Base-by-base conservation (phyloP, 208 protist genomes). In the Crithidia brevicula region DNA sequence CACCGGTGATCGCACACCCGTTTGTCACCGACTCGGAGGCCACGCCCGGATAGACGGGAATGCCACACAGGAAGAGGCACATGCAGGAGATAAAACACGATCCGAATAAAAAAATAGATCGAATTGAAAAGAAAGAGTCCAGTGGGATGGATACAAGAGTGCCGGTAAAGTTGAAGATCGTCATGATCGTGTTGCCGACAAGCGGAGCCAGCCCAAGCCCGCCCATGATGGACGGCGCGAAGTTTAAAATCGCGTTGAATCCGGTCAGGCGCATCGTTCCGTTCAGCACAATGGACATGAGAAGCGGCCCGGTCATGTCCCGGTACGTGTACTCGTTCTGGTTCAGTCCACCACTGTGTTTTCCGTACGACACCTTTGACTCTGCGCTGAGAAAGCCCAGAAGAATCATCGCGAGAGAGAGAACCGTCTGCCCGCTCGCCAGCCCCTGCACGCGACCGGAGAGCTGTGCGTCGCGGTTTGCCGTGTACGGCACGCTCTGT, bases 221-320 rank as follows among this genome's bases (percentile, higher is more conserved):
- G 22, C 53, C 45, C 68, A 77, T 87, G 51, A 91, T 83, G 31
- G 53, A 80, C 4, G 81, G 81, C 2, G 78, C 81, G 58, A 88
- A 91, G 66, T 82, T 85, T 78, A 85, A 77, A 16, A 86, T 70
- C 4, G 85, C 80, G 68, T 85, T 85, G 25, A 91, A 88, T 13
- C 85, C 85, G 22, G 85, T 91, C 42, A 91, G 66, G 38, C 88
- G 85, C 34, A 78, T 60, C 27, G 85, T 74, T 18, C 66, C 69
- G 11, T 77, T 69, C 23, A 81, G 47, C 1, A 65, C 47, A 1
- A 80, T 34, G 22, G 61, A 73, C 38, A 91, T 75, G 45, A 75
- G 23, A 31, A 86, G 56, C 2, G 62, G 69, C 18, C 52, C 42
- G 18, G 61, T 64, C 79, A 86, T 83, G 42, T 79, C 40, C 38